A percentile compares a stretch with the other conserved stretches of the same genome.
Conservation (phyloP, 768 basidiomycete genomes). For the Trametes cinnabarina region DNA sequence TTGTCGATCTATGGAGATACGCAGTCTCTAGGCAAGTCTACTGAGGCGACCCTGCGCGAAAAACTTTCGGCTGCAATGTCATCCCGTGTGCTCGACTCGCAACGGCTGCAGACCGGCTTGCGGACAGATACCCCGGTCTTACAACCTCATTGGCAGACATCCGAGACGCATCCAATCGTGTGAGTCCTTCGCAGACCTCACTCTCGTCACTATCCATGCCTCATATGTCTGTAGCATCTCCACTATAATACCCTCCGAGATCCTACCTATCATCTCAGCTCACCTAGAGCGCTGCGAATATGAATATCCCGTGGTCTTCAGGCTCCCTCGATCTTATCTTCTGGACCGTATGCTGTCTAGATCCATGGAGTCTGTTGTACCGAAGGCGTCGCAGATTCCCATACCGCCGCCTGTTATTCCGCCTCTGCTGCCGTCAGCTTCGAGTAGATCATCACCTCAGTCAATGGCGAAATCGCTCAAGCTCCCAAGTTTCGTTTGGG, state of each 20-base stretch:
- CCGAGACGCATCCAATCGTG: constrained; percentile 83
- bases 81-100: constrained; percentile 32
- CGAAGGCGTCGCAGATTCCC: not conserved
- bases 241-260: constrained; percentile 52
- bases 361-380: not conserved
- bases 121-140: not conserved
- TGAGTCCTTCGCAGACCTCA: constrained; percentile 33
- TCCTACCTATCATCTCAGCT: constrained; percentile 42
- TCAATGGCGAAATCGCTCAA: constrained; percentile 10
- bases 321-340: constrained; percentile 31
- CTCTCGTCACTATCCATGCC: not conserved
- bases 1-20: not conserved
- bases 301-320: constrained; percentile 34
- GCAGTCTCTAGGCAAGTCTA: constrained; percentile 4
- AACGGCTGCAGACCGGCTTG: not conserved
- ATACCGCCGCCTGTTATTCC: not conserved
- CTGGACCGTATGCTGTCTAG: constrained; percentile 30
- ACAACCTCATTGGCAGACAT: constrained; percentile 55
- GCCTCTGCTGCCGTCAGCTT: not conserved
- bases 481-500: constrained; percentile 16
- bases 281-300: constrained; percentile 25
- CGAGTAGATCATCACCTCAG: not conserved
- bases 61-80: constrained; percentile 56
- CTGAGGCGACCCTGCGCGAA: constrained; percentile 39
- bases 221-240: constrained; percentile 43